Base-by-base conservation (phyloP, 2,329 filamentous ascomycete species). In the Diaporthe sp. region DNA sequence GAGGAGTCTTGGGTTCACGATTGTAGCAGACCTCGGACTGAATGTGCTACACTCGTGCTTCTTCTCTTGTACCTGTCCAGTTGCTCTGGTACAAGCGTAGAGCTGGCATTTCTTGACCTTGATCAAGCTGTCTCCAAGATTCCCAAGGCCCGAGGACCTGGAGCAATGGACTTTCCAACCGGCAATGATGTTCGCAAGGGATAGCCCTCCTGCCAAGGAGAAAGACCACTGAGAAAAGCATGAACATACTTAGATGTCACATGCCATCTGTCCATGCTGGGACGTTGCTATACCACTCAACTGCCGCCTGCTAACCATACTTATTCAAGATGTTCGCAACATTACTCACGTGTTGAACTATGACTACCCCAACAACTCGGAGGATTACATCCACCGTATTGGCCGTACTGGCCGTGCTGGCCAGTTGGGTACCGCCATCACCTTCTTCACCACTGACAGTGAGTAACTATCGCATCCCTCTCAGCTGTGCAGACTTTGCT, bases 331-430 rank as follows among this genome's bases (percentile, higher is more conserved):
- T 94, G 97, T 99, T 90, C 96, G 96, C 89, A 98, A 99, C 91
- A 99, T 99, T 89, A 98, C 97, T 88, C 97, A 99, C 89, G 97
- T 99, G 88, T 92, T 99, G 89, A 98, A 98, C 93, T 98, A 98
- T 94, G 97, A 98, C 86, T 98, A 98, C 88, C 96, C 96, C 86
- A 98, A 98, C 90, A 98, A 98, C 87, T 92, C 97, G 82, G 97
- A 99, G 89, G 96, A 98, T 84, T 98, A 98, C 83, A 98, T 98
- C 81, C 97, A 98, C 85, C 94, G 97, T 85, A 97, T 96, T 86
- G 97, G 97, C 82, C 94, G 97, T 88, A 98, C 97, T 81, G 96
- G 97, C 82, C 94, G 96, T 89, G 96, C 97, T 84, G 97, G 97
- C 88, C 93, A 94, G 82, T 95, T 93, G 79, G 97, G 97, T 88